These are phyloP conservation scores for Sphaerulina musiva DNA, from an alignment of 2,329 filamentous ascomycete genomes.

Conservation along the genomic window DNA sequence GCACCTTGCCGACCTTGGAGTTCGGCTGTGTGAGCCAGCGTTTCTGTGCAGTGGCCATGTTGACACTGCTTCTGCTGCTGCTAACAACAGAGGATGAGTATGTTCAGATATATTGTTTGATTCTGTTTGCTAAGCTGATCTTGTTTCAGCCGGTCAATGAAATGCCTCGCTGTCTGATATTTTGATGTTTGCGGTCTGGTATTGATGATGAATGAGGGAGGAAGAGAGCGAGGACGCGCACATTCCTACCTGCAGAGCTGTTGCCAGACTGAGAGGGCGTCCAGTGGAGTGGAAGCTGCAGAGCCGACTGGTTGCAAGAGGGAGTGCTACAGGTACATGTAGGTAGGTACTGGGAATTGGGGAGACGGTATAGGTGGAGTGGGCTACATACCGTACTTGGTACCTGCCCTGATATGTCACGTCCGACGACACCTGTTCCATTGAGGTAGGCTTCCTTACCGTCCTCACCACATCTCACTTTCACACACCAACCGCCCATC, in stretches of 20 bases:
- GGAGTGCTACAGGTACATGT: too few species aligned
- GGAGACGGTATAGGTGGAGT: too few species aligned
- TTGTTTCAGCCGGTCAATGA: background rate
- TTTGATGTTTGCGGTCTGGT: background rate
- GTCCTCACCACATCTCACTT: background rate
- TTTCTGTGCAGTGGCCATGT: constrained; percentile 21
- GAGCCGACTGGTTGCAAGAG: too few species aligned
- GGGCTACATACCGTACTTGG: background rate
- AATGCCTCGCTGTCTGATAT: constrained; percentile 2
- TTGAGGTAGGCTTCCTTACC: background rate
- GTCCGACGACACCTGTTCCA: constrained; percentile 6
- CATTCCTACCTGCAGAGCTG: too few species aligned
- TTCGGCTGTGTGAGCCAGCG: constrained; percentile 25
- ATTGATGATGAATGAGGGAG: too few species aligned
- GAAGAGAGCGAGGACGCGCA: too few species aligned
- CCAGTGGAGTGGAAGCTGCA: too few species aligned
- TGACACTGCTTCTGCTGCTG: background rate
- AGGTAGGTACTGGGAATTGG: too few species aligned
- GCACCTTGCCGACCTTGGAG: constrained; percentile 24
- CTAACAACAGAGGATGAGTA: background rate
- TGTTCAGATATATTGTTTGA: background rate
- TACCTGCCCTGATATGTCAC: background rate
- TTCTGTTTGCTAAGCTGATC: background rate
- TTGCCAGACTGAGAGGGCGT: too few species aligned
- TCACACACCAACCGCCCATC: background rate